A percentile compares a stretch with the other conserved stretches of the same genome.
Evolutionary conservation across 495 filamentous ascomycete genomes (phyloP).

Genomic region (Filosporella fistucella): DNA sequence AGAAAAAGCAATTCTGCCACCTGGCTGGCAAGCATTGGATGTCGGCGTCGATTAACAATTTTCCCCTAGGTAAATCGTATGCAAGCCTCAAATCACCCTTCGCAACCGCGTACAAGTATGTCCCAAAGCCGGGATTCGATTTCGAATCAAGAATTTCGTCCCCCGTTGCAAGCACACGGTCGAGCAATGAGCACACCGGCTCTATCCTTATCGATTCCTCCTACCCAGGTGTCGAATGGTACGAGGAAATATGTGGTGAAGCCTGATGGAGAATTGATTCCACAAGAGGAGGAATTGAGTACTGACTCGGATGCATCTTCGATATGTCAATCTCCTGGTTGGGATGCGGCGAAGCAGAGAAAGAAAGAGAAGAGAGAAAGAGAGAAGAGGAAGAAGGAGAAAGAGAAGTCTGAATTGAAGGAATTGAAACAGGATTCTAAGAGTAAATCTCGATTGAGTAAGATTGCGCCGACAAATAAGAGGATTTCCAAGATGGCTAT

Average conservation of each 20-base stretch:
- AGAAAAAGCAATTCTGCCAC: constrained; percentile 29
- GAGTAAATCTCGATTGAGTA: constrained; percentile 32
- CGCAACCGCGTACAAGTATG: constrained; percentile 15
- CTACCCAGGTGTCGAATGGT: background rate
- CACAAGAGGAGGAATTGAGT: constrained; percentile 5
- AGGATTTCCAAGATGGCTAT: constrained; percentile 5
- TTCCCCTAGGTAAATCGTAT: constrained; percentile 34
- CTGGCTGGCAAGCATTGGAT: constrained; percentile 10
- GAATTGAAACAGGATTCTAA: constrained; percentile 29
- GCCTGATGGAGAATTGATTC: constrained; percentile 10
- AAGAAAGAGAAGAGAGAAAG: constrained; percentile 44
- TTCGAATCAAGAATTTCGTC: background rate
- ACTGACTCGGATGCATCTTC: constrained; percentile 40
- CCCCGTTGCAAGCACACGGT: background rate
- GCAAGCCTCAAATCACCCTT: constrained; percentile 12
- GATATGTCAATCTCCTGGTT: constrained; percentile 52
- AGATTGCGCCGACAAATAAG: constrained; percentile 25
- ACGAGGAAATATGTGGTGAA: constrained; percentile 17
- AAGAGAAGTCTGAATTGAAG: constrained; percentile 33
- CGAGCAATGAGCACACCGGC: constrained; percentile 19
- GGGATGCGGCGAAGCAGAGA: constrained; percentile 41
- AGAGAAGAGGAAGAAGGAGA: constrained; percentile 36
- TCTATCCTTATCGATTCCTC: constrained; percentile 13
- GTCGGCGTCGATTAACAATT: constrained; percentile 20
- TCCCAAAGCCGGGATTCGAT: constrained; percentile 1